A percentile compares a stretch with the other conserved stretches of the same genome.
Evolutionary conservation across 495 filamentous ascomycete genomes (phyloP).

Genomic region (Elasticomyces elasticus): DNA sequence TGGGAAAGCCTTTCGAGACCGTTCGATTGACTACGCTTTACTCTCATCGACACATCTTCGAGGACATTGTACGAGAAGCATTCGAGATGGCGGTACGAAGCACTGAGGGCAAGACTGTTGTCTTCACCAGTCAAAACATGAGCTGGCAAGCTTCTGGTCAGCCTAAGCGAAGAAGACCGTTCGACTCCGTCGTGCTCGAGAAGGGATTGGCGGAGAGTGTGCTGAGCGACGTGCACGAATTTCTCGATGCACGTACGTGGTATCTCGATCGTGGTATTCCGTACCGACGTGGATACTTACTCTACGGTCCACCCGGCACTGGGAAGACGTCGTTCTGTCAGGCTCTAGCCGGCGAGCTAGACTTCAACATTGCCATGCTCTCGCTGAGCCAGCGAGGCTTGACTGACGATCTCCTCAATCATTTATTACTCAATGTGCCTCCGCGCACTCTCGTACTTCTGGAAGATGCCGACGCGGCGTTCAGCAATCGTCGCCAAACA

Average conservation of each 20-base stretch:
- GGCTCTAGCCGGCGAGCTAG: conserved; percentile 79
- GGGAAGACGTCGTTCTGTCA: conserved; percentile 97
- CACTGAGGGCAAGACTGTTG: conserved; percentile 86
- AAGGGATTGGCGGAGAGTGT: conserved; percentile 76
- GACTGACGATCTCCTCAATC: conserved; percentile 84
- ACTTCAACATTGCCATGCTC: conserved; percentile 89
- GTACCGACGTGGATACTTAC: conserved; percentile 83
- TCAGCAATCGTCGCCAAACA: conserved; percentile 61
- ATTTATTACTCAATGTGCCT: conserved; percentile 79
- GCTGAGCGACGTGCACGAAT: conserved; percentile 76
- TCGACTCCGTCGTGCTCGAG: conserved; percentile 81
- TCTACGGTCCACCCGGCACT: conserved; percentile 88
- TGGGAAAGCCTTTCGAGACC: conserved; percentile 87
- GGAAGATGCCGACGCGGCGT: conserved; percentile 93
- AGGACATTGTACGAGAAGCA: conserved; percentile 75
- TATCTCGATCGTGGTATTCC: conserved; percentile 92
- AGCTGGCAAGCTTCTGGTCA: conserved; percentile 79
- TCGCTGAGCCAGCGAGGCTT: conserved; percentile 89
- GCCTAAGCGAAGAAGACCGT: conserved; percentile 73
- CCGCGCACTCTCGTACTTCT: conserved; percentile 75
- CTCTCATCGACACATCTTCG: conserved; percentile 72
- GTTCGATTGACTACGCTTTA: conserved; percentile 88
- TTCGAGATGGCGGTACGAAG: conserved; percentile 63
- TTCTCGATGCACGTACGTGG: conserved; percentile 69
- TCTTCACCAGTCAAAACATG: conserved; percentile 75